Evolutionary conservation across 371 early-diverging fungal species (phyloP).

Genomic region (Actinomucor elegans): DNA sequence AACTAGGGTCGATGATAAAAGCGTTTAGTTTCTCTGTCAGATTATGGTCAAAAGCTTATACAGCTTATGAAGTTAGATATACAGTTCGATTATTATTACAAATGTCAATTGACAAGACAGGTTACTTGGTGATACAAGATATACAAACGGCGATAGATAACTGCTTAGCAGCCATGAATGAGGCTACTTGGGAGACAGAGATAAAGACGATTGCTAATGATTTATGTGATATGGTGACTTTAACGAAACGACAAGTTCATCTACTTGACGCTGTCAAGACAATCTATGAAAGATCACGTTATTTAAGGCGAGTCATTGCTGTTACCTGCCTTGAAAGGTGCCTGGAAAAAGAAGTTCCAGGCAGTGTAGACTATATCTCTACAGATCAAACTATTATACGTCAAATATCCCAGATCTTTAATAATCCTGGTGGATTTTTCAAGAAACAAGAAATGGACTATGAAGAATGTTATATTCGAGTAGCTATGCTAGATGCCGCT

Average conservation of each 20-base stretch:
- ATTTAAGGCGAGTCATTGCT: conserved; percentile 26
- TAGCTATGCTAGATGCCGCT: conserved; percentile 30
- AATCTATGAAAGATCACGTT: conserved; percentile 19
- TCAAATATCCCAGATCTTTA: conserved; percentile 12
- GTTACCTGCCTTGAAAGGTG: conserved; percentile 16
- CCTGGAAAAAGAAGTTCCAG: conserved; percentile 15
- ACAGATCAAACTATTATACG: conserved; percentile 8
- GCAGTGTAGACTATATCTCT: conserved; percentile 9
- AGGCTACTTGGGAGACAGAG: conserved; percentile 18
- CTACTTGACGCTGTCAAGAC: conserved; percentile 28
- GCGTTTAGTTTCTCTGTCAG: conserved; percentile 36
- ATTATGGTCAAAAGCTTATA: conserved; percentile 36
- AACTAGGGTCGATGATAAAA: conserved; percentile 29
- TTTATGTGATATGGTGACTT: conserved; percentile 14
- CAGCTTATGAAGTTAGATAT: conserved; percentile 17
- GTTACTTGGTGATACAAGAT: conserved; percentile 21
- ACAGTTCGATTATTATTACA: conserved; percentile 26
- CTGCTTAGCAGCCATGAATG: conserved; percentile 18
- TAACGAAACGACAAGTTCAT: conserved; percentile 10
- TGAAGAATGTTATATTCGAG: conserved; percentile 16
- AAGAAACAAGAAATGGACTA: conserved; percentile 18
- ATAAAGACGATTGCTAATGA: conserved; percentile 20
- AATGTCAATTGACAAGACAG: conserved; percentile 30
- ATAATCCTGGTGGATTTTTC: conserved; percentile 21
- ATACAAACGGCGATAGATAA: conserved; percentile 34